phyloP scores from a whole-genome alignment of 768 basidiomycete genomes.

The Megacollybia marginata region DNA sequence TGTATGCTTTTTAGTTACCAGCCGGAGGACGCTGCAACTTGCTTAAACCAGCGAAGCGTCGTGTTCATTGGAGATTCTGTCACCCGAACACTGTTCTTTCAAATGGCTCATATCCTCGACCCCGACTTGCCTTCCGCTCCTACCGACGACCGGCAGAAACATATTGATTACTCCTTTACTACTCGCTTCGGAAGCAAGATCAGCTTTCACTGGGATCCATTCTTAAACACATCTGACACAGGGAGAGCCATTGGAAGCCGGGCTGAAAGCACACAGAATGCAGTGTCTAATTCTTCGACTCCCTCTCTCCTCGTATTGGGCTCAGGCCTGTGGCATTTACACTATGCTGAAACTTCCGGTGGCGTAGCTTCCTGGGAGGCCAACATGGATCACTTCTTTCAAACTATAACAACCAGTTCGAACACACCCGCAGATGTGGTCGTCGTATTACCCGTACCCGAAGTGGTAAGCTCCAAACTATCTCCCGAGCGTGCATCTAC shows the following conservation, averaged over 20 bases:
- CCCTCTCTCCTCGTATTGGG: conserved; percentile 75
- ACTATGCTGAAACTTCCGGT: conserved; percentile 63
- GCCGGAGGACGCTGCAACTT: conserved; percentile 42
- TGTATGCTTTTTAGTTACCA: conserved; percentile 74
- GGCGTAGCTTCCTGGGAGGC: conserved; percentile 75
- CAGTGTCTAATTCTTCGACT: conserved; percentile 13
- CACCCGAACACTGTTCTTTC: conserved; percentile 73
- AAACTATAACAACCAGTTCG: conserved; percentile 29
- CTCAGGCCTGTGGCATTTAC: conserved; percentile 85
- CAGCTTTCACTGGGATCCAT: conserved; percentile 82
- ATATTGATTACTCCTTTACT: conserved; percentile 50
- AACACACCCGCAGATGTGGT: conserved; percentile 58
- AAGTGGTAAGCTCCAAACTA: conserved; percentile 60
- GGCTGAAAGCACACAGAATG: conserved; percentile 2
- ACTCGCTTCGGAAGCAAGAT: conserved; percentile 40
- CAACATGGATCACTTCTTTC: conserved; percentile 62
- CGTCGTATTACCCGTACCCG: conserved; percentile 73
- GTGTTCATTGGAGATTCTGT: conserved; percentile 85
- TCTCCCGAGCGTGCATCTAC: conserved; percentile 53
- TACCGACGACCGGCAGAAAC: conserved; percentile 55
- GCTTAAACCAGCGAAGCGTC: conserved; percentile 51
- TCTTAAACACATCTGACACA: conserved; percentile 62
- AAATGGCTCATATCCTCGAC: conserved; percentile 58
- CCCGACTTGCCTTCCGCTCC: conserved; percentile 42
- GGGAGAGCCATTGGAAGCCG: conserved; percentile 30